Conservation (phyloP, 1,139 yeast genomes). For the Taphrina wiesneri region DNA sequence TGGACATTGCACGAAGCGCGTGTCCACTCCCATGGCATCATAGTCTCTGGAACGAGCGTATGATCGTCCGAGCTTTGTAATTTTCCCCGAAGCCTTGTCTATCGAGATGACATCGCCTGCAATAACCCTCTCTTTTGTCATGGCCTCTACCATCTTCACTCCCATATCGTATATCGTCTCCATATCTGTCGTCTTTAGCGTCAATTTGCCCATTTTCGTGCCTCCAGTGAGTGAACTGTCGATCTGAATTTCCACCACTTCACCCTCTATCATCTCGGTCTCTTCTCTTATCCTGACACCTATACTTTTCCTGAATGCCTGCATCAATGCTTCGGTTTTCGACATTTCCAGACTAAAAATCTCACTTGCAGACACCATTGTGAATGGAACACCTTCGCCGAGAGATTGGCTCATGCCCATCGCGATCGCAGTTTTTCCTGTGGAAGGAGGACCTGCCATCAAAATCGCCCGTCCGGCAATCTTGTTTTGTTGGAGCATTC, state of each 20-base stretch:
- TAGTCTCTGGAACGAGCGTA: conserved; percentile 95
- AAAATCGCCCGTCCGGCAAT: conserved; percentile 97
- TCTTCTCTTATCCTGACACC: conserved; percentile 96
- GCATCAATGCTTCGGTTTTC: conserved; percentile 93
- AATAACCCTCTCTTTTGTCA: conserved; percentile 89
- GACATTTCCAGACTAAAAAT: conserved; percentile 86
- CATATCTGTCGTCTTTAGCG: conserved; percentile 98
- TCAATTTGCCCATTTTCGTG: conserved; percentile 94
- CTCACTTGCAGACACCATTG: conserved; percentile 92
- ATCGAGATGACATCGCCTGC: conserved; percentile 97
- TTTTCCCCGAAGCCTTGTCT: conserved; percentile 93
- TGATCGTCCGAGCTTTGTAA: conserved; percentile 90
- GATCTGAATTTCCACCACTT: conserved; percentile 96
- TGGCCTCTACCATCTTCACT: conserved; percentile 93
- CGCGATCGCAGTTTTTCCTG: conserved; percentile 98
- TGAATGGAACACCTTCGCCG: conserved; percentile 91
- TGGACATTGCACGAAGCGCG: conserved; percentile 96
- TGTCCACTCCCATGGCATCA: conserved; percentile 99
- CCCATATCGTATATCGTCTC: conserved; percentile 97
- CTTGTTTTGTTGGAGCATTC: conserved; percentile 89
- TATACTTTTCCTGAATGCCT: conserved; percentile 91
- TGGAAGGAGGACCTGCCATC: conserved; percentile 97
- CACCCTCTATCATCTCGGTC: conserved; percentile 96
- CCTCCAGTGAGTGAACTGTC: conserved; percentile 97
- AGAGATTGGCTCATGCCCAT: conserved; percentile 91